phyloP scores from a whole-genome alignment of 345 rosid species.

The Gossypium thurberi region DNA sequence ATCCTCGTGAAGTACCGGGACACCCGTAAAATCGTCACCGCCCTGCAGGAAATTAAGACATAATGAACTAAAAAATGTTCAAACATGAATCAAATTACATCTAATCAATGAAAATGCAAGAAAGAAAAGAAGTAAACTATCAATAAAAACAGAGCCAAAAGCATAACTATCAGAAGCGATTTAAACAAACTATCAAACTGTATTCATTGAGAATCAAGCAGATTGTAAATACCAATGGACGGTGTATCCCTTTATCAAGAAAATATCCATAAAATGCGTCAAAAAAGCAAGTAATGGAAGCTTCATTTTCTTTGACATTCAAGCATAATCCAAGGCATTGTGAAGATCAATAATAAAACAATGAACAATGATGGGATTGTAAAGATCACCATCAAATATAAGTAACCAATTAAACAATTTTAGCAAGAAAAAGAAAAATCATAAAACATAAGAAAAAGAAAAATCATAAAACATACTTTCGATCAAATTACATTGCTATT shows the following conservation, averaged over 20 bases:
- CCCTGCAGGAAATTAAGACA: neutral
- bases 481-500: constrained; percentile 16
- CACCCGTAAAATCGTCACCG: neutral
- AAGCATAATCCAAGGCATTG: neutral
- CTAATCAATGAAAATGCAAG: neutral
- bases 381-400: constrained; percentile 6
- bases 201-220: too few relatives aligned
- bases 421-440: neutral
- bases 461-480: constrained; percentile 6
- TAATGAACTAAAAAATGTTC: neutral
- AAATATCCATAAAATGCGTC: neutral
- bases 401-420: constrained; percentile 8
- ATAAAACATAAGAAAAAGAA: constrained; percentile 2
- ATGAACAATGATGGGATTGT: constrained; percentile 6
- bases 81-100: neutral
- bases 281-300: neutral
- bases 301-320: neutral
- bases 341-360: neutral
- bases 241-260: neutral
- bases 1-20: neutral
- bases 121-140: too few relatives aligned
- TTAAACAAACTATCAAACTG: too few relatives aligned
- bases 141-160: too few relatives aligned
- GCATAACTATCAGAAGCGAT: too few relatives aligned
- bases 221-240: too few relatives aligned